Conservation (phyloP, 2,329 filamentous ascomycete genomes). For the Beauveria brongniartii region DNA sequence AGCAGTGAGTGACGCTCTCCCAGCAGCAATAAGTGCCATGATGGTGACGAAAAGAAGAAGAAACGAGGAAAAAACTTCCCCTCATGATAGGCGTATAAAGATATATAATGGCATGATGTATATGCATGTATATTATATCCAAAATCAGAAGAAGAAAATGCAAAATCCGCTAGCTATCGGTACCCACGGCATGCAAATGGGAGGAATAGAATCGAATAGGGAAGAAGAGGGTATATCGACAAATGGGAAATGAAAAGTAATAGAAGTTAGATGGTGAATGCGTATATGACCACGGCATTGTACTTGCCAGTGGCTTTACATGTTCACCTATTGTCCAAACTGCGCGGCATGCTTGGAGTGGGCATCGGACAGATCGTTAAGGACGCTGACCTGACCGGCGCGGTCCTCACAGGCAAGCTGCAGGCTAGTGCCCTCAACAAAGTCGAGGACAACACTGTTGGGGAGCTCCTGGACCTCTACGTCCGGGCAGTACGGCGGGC, state of each 20-base stretch:
- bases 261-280: not conserved
- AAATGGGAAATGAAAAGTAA: constrained; percentile 3
- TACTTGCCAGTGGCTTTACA: not conserved
- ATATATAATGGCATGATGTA: not conserved
- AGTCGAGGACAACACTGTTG: constrained; percentile 64
- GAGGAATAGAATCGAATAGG: not conserved
- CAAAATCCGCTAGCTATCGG: not conserved
- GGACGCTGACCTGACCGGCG: constrained; percentile 44
- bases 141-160: not conserved
- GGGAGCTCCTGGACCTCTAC: constrained; percentile 88
- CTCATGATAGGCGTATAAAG: constrained; percentile 2
- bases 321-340: constrained; percentile 22
- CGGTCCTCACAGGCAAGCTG: constrained; percentile 59
- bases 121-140: not conserved
- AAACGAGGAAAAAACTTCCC: not conserved
- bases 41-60: not conserved
- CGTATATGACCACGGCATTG: not conserved
- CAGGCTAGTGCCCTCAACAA: constrained; percentile 51
- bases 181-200: not conserved
- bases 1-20: not conserved
- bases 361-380: constrained; percentile 34
- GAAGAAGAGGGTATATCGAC: constrained; percentile 11
- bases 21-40: not conserved
- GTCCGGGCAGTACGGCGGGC: constrained; percentile 71
- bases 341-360: constrained; percentile 25